Evolutionary conservation across 140 eudicot genomes (phyloP).

Genomic region (Erigeron philadelphicus): DNA sequence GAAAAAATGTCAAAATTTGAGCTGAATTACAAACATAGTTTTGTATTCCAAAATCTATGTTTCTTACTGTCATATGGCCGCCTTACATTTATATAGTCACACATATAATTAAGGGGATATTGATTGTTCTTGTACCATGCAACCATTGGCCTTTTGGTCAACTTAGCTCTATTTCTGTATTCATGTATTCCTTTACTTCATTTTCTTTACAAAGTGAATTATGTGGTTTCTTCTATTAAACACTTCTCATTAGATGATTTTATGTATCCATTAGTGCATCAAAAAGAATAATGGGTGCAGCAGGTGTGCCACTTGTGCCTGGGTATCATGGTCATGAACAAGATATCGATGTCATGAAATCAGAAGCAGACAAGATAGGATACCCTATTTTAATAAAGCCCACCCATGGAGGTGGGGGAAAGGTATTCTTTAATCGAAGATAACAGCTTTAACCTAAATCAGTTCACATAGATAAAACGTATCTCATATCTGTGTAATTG

Average conservation of each 20-base stretch:
- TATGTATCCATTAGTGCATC: conserved; percentile 65
- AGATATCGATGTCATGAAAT: conserved; percentile 81
- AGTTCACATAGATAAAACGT: not conserved
- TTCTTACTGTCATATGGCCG: not conserved
- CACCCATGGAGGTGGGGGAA: conserved; percentile 99
- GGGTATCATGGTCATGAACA: conserved; percentile 96
- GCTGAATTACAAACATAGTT: not conserved
- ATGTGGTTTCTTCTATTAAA: not conserved
- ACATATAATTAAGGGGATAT: not conserved
- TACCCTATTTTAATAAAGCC: conserved; percentile 93
- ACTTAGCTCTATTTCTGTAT: not conserved
- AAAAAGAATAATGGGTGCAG: conserved; percentile 99
- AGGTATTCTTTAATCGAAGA: conserved; percentile 41
- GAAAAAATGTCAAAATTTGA: not conserved
- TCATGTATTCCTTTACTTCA: conserved; percentile 5
- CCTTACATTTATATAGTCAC: not conserved
- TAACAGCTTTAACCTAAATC: not conserved
- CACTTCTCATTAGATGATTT: conserved; percentile 16
- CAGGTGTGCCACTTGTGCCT: conserved; percentile 97
- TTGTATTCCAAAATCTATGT: conserved; percentile 1
- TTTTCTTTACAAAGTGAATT: not conserved
- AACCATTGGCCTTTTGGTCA: conserved; percentile 5
- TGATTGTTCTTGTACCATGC: conserved; percentile 3
- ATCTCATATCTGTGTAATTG: conserved; percentile 11
- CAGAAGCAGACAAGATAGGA: conserved; percentile 92